Evolutionary conservation across 192 early-diverging fungal genomes (phyloP), one percentile per base, ranked within the genome.

Genomic region (Coemansia sp.): DNA sequence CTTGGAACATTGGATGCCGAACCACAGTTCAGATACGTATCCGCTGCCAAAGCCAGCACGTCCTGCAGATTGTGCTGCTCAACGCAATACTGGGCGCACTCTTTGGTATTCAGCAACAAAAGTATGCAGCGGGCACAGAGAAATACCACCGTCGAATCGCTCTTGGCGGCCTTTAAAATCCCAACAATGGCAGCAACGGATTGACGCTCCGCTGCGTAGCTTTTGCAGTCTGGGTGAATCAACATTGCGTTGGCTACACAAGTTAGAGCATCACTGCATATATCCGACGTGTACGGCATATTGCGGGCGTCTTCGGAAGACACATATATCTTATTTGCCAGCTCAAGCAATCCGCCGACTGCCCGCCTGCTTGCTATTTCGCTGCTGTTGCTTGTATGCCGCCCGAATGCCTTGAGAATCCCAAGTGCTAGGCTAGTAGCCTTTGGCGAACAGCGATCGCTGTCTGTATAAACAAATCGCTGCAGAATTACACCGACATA

Each of bases 191-290:
- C 4, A 5, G 47, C 60, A 16, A 72, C 33, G 14, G 55, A 60
- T 29, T 48, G 48, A 45, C 42, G 23, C 38, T 62, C 32, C 5
- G 62, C 48, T 31, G 61, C 56, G 7, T 51, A n/a, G 23, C 22
- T 4, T 38, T 51, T 63, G 64, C 64, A 64, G 4, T 45, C 49
- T 10, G 67, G 56, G 27, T 65, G 47, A 27, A 70, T 45, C 35
- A 77, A 53, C 74, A 77, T 70, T 24, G 74, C 64, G 24, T 77
- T 77, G 16, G 74, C 74, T 44, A 77, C 60, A 40, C 74, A 77
- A 1, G 74, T 70, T 47, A 77, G 60, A 1, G 74, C 64, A 22
- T 77, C 74, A 7, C 69, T 65, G 46, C 73, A 76, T 8, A 54
- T 29, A 8, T 60, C 44, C 6, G 49, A 28, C 10, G 25, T 24